Conservation (phyloP, 371 early-diverging fungal genomes). For the Vairimorpha ceranae region DNA sequence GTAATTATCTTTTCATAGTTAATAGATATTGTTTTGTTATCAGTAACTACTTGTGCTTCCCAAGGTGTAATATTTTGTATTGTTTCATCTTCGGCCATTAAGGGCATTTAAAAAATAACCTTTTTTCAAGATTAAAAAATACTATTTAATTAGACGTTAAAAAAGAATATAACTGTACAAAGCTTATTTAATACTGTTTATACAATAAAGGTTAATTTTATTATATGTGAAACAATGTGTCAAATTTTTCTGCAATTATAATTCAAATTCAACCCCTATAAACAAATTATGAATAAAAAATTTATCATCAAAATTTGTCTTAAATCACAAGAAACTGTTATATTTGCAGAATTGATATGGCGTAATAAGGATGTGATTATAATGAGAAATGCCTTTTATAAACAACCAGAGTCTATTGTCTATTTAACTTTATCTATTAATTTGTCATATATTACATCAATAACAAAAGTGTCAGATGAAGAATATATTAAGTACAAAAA, state of each 20-base stretch:
- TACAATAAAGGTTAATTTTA: no score
- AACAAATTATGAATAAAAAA: neutral
- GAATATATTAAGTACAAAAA: neutral
- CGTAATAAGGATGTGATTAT: neutral
- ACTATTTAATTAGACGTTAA: neutral
- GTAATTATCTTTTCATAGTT: constrained; percentile 85
- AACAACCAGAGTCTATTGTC: neutral
- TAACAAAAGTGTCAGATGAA: neutral
- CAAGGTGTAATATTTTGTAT: constrained; percentile 80
- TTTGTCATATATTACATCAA: neutral
- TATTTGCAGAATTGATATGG: constrained; percentile 7
- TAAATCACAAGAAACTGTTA: neutral
- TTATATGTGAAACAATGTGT: neutral
- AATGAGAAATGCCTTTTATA: neutral
- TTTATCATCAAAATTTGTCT: neutral
- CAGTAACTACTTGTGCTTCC: constrained; percentile 79
- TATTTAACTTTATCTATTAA: neutral
- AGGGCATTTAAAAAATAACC: neutral
- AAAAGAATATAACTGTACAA: neutral
- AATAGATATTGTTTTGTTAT: constrained; percentile 74
- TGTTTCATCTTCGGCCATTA: constrained; percentile 4
- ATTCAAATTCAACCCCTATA: neutral
- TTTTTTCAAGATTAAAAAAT: neutral
- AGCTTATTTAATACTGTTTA: no score
- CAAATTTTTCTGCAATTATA: neutral